Conservation (phyloP, 345 rosid species). For the Heritiera fomes region DNA sequence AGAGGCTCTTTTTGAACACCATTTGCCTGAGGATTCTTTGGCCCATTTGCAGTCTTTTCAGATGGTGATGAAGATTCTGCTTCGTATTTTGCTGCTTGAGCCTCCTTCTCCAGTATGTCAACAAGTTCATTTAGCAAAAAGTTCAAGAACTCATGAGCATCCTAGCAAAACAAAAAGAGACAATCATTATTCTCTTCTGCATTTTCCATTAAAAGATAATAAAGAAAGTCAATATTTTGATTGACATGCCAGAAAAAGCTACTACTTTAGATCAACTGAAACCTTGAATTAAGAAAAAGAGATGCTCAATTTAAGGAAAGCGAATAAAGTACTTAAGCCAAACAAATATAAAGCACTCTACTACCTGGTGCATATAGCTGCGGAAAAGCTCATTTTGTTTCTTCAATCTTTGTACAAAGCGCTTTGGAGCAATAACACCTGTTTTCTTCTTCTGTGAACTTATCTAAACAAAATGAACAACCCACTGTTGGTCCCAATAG, state of each 20-base stretch:
- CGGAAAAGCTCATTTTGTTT: slow-evolving; percentile 99
- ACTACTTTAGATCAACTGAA: neutral
- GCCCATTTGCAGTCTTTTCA: slow-evolving; percentile 81
- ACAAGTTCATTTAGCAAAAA: slow-evolving; percentile 98
- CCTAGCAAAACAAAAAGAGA: slow-evolving; percentile 44
- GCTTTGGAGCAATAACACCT: slow-evolving; percentile 97
- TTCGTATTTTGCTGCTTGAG: slow-evolving; percentile 70
- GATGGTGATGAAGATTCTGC: slow-evolving; percentile 73
- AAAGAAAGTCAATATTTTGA: neutral
- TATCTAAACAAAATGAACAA: slow-evolving; percentile 55
- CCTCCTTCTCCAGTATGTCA: slow-evolving; percentile 96
- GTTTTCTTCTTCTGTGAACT: slow-evolving; percentile 99
- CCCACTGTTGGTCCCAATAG: slow-evolving; percentile 20
- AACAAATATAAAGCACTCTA: neutral
- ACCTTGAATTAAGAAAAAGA: neutral
- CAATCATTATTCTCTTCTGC: slow-evolving; percentile 10
- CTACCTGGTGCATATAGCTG: slow-evolving; percentile 99
- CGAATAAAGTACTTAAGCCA: neutral
- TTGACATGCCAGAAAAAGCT: slow-evolving; percentile 10
- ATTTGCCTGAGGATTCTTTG: slow-evolving; percentile 58
- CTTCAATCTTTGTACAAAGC: slow-evolving; percentile 96
- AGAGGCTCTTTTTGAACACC: slow-evolving; percentile 85
- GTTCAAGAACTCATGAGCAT: slow-evolving; percentile 98
- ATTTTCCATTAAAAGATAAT: neutral
- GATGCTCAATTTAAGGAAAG: neutral